phyloP scores from a whole-genome alignment of 2,329 filamentous ascomycete species.

The Fusarium buharicum region DNA sequence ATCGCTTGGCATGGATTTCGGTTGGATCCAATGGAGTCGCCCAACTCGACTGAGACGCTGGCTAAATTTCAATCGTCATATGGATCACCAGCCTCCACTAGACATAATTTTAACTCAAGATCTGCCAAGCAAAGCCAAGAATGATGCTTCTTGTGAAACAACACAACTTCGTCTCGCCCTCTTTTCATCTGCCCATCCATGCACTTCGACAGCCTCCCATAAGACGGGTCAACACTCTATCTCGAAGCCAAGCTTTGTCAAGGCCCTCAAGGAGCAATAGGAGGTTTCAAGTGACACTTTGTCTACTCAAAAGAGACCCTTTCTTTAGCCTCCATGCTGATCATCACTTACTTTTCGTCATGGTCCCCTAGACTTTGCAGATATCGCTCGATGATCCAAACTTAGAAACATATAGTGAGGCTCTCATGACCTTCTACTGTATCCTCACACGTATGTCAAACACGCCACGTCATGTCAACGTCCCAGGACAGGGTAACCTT shows the following conservation, averaged over 20 bases:
- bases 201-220: conserved; percentile 4
- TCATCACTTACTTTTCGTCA: not conserved
- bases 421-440: conserved; percentile 3
- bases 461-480: not conserved
- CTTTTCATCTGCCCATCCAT: conserved; percentile 32
- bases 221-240: conserved; percentile 28
- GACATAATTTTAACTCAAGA: conserved; percentile 8
- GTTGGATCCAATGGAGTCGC: conserved; percentile 7
- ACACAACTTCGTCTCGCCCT: conserved; percentile 7
- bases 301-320: not conserved
- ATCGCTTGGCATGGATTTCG: conserved; percentile 21
- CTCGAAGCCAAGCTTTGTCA: conserved; percentile 32
- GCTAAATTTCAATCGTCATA: conserved; percentile 47
- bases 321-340: not conserved
- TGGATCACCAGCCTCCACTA: conserved; percentile 29
- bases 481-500: not conserved
- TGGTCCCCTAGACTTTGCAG: no score
- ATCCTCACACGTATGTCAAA: not conserved
- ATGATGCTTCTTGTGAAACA: conserved; percentile 31
- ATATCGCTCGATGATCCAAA: not conserved
- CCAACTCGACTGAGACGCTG: conserved; percentile 19
- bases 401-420: conserved; percentile 3
- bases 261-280: conserved; percentile 13
- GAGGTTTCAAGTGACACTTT: conserved; percentile 30
- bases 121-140: conserved; percentile 25